Percentiles rank a stretch among this genome's conserved stretches.
Conservation (phyloP, 257 asterid genomes). For the Solanum gandarillasii region DNA sequence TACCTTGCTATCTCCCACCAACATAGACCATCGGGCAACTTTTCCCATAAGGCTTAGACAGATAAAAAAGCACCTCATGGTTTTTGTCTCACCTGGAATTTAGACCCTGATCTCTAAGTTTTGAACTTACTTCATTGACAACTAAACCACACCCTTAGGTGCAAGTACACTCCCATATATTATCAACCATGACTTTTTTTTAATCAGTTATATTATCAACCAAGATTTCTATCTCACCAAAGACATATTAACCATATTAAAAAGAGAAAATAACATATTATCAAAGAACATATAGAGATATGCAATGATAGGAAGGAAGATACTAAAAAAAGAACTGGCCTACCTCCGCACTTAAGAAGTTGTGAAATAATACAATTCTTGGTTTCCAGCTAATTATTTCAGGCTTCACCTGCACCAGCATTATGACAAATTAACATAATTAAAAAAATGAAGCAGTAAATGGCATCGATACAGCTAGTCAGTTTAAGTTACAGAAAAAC, state of each 20-base stretch:
- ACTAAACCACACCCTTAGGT: background rate
- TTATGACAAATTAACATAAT: background rate
- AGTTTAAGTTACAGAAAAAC: background rate
- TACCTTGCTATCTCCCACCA: background rate
- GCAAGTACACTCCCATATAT: background rate
- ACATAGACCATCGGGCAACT: background rate
- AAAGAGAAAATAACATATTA: background rate
- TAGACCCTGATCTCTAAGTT: background rate
- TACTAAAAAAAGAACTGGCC: background rate
- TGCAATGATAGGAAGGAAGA: background rate
- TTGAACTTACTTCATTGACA: background rate
- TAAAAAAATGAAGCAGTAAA: background rate
- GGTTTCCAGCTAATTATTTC: slow-evolving; percentile 83
- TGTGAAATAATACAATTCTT: slow-evolving; percentile 50
- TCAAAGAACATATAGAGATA: background rate
- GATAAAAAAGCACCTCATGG: background rate
- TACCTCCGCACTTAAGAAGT: slow-evolving; percentile 79
- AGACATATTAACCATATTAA: background rate
- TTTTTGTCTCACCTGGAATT: background rate
- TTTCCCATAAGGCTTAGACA: background rate
- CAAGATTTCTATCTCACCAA: background rate
- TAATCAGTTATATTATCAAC: background rate
- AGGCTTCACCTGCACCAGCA: slow-evolving; percentile 55
- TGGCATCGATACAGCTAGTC: background rate
- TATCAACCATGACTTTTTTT: background rate